These are phyloP conservation scores for Acmispon strigosus DNA, from an alignment of 306 rosid genomes.

Conservation along the genomic window DNA sequence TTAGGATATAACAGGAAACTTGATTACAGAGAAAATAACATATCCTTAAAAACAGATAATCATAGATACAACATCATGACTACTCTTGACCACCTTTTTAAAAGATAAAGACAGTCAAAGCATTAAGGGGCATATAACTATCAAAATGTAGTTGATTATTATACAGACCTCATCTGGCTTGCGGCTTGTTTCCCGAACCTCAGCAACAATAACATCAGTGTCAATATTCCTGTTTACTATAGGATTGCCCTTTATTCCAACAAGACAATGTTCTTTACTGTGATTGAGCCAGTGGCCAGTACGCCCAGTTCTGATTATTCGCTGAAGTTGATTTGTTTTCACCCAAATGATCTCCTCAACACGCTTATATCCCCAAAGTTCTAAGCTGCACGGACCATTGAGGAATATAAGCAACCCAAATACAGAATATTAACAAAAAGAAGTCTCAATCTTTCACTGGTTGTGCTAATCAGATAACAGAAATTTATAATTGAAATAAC, in stretches of 20 bases:
- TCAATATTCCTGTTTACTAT: constrained; percentile 91
- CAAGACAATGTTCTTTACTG: constrained; percentile 98
- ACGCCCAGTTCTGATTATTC: constrained; percentile 95
- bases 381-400: constrained; percentile 57
- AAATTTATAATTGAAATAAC: neutral
- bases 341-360: constrained; percentile 98
- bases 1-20: neutral
- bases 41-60: neutral
- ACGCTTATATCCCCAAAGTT: constrained; percentile 96
- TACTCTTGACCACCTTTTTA: constrained; percentile 1
- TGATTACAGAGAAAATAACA: neutral
- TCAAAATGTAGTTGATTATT: neutral
- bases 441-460: neutral
- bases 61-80: neutral
- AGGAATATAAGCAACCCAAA: constrained; percentile 12
- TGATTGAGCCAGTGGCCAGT: constrained; percentile 99
- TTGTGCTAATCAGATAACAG: neutral
- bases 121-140: constrained; percentile 4
- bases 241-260: constrained; percentile 93
- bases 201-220: constrained; percentile 96
- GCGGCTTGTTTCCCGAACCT: constrained; percentile 98
- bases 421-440: constrained; percentile 10
- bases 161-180: constrained; percentile 97
- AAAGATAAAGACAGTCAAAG: neutral
- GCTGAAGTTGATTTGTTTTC: constrained; percentile 96